Conservation (phyloP, 805 yeast species). For the Saccharomycopsis malanga region DNA sequence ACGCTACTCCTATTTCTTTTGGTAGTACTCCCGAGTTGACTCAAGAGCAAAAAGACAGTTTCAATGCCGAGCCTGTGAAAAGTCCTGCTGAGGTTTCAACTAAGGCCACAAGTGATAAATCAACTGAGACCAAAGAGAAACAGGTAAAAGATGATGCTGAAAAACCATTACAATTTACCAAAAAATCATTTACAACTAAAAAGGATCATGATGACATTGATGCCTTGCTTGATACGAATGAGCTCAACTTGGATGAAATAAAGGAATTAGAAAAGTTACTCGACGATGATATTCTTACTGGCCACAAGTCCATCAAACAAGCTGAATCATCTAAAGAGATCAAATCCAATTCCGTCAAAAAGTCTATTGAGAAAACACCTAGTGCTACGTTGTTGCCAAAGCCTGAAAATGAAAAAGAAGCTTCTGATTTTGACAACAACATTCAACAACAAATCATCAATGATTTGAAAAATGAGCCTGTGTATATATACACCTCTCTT, state of each 20-base stretch:
- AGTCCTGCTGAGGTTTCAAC: background rate
- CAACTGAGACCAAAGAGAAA: background rate
- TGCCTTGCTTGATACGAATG: conserved; percentile 8
- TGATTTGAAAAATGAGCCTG: conserved; percentile 44
- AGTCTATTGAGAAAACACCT: conserved; percentile 14
- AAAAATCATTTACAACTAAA: background rate
- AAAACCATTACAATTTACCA: conserved; percentile 6
- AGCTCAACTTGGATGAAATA: conserved; percentile 18
- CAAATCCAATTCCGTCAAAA: background rate
- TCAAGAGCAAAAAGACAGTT: background rate
- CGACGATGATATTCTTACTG: conserved; percentile 17
- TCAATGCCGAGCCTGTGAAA: background rate
- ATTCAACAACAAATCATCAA: conserved; percentile 22
- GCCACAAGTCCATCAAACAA: conserved; percentile 6
- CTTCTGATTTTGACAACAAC: conserved; percentile 15
- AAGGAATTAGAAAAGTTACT: conserved; percentile 19
- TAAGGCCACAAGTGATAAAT: background rate
- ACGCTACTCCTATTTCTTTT: background rate
- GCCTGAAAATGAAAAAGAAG: conserved; percentile 13
- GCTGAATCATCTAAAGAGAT: background rate
- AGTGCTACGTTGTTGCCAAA: conserved; percentile 18
- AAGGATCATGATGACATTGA: conserved; percentile 13
- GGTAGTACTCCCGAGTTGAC: conserved; percentile 1
- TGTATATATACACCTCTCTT: conserved; percentile 74
- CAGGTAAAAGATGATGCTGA: conserved; percentile 3